Evolutionary conservation across 1,284 basidiomycete species (phyloP).

Genomic region (Sphagnurus paluster): DNA sequence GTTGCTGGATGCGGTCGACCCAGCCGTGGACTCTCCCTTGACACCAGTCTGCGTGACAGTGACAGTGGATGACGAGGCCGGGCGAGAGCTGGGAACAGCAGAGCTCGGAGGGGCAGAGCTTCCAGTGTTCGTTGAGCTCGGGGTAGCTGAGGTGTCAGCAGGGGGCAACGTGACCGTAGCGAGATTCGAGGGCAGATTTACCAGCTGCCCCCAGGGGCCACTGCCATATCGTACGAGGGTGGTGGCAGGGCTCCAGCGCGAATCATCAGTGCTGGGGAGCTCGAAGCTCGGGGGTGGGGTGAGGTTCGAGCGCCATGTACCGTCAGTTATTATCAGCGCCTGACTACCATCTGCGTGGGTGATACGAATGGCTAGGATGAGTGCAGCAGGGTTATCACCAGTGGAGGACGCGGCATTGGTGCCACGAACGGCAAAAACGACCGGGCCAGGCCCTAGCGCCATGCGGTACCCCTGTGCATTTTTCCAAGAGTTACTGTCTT

Average conservation of each 20-base stretch:
- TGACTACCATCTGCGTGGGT: slow-evolving; percentile 16
- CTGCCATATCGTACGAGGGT: slow-evolving; percentile 10
- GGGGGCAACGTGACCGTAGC: slow-evolving; percentile 10
- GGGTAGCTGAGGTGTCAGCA: background rate
- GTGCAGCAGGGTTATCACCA: slow-evolving; percentile 12
- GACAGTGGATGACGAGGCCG: slow-evolving; percentile 2
- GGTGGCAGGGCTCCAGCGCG: slow-evolving; percentile 10
- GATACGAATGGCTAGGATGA: slow-evolving; percentile 15
- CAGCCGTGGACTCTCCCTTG: background rate
- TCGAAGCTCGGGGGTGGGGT: slow-evolving; percentile 8
- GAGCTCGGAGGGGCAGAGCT: slow-evolving; percentile 1
- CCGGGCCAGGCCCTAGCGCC: slow-evolving; percentile 12
- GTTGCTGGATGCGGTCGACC: background rate
- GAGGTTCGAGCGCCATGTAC: slow-evolving; percentile 9
- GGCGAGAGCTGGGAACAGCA: background rate
- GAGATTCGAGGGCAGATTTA: slow-evolving; percentile 9
- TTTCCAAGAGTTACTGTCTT: slow-evolving; percentile 8
- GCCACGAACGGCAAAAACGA: slow-evolving; percentile 13
- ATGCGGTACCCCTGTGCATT: slow-evolving; percentile 15
- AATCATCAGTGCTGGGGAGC: slow-evolving; percentile 13
- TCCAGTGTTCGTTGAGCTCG: background rate
- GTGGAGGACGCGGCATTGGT: slow-evolving; percentile 8
- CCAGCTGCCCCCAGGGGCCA: slow-evolving; percentile 9
- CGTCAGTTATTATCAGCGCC: slow-evolving; percentile 7
- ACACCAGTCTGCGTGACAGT: slow-evolving; percentile 9